Base-by-base conservation (phyloP, 202 grass and related monocot species). In the Brachypodium distachyon region DNA sequence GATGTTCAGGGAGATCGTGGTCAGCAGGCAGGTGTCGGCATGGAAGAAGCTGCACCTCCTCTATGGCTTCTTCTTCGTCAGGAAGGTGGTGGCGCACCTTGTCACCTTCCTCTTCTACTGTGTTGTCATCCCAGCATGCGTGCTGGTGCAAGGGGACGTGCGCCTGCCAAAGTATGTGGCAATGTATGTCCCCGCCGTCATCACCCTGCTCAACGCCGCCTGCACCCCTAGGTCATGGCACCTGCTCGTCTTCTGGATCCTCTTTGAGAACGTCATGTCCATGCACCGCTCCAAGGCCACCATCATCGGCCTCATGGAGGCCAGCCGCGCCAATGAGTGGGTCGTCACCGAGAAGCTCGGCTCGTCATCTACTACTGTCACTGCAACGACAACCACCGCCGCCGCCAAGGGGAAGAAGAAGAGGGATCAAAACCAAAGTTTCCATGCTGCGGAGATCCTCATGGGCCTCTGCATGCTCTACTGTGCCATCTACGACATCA, bases 71-170 rank as follows among this genome's bases (percentile, higher is more conserved):
- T 97, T 97, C 83, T 85, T 97, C 69, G 88, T 93, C 40, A 61
- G 90, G 51, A 97, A 96, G 86, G 79, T 92, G 36, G 81, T 96
- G 13, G 93, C 93, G 13, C 93, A 96, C 84, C 87, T 96, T 47
- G 87, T 96, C 77, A 87, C 90, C 69, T 97, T 89, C 86, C 67
- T 89, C 85, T 93, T 97, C 81, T 97, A 97, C 61, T 97, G 93
- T 73, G 68, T 91, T 22, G 84, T 97, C 25, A 97, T 97, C 56
- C 93, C 88, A 2, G 68, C 83, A 0, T 93, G 83, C 60, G 88
- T 91, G 5, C 80, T 97, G 25, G 37, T 91, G 38, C 77, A 84
- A 43, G 83, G 87, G 18, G 77, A 97, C 67, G 78, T 97, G 13
- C 81, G 44, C 8, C 83, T 91, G 33, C 93, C 90, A 56, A 97